Conservation (phyloP, 73 alveolate species). For the Urostyla sp. region DNA sequence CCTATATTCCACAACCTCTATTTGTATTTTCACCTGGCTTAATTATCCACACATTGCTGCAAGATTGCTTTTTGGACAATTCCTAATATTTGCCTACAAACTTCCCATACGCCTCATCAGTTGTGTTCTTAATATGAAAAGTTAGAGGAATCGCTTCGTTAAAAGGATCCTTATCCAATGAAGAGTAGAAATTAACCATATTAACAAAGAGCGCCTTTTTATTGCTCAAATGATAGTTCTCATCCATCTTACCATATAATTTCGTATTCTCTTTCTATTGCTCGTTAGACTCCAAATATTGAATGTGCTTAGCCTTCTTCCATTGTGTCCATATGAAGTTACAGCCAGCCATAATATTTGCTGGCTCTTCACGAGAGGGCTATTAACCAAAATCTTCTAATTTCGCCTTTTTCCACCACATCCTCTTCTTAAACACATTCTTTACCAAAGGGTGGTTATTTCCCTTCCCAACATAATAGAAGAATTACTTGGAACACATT, state of each 20-base stretch:
- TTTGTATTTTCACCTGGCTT: constrained; percentile 62
- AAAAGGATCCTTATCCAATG: constrained; percentile 10
- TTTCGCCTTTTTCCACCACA: constrained; percentile 59
- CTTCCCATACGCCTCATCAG: constrained; percentile 36
- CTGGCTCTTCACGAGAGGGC: too few species aligned
- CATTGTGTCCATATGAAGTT: constrained; percentile 71
- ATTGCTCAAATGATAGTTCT: constrained; percentile 61
- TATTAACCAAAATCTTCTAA: constrained; percentile 26
- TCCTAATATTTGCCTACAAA: constrained; percentile 39
- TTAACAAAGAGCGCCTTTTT: constrained; percentile 53
- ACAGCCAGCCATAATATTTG: too few species aligned
- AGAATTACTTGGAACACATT: not conserved
- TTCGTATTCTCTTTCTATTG: too few species aligned
- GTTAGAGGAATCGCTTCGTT: constrained; percentile 57
- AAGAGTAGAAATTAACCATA: constrained; percentile 40
- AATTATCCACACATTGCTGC: constrained; percentile 42
- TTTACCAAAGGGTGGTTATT: constrained; percentile 43
- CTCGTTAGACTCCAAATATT: too few species aligned
- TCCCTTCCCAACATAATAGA: constrained; percentile 58
- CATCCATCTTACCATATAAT: constrained; percentile 60
- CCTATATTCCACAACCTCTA: constrained; percentile 55
- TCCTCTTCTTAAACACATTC: constrained; percentile 46
- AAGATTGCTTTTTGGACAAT: constrained; percentile 4
- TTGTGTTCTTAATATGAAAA: constrained; percentile 39
- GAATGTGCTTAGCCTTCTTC: constrained; percentile 60